phyloP scores from a whole-genome alignment of 371 early-diverging fungal species.

The Syncephalastrum contaminatum region DNA sequence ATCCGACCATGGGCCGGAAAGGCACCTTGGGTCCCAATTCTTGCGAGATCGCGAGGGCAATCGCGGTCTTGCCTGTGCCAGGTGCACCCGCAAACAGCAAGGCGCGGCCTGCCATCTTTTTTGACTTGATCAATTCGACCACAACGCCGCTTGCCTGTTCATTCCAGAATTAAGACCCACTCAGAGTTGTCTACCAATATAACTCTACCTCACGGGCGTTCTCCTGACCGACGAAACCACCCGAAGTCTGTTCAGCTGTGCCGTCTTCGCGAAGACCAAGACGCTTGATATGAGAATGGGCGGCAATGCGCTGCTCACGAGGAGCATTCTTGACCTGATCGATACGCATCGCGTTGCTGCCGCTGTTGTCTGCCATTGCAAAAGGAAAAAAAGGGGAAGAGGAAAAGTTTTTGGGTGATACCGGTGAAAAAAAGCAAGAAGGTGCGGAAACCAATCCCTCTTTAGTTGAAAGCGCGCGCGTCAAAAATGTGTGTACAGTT shows the following conservation, averaged over 20 bases:
- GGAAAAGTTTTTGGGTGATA: too few species aligned
- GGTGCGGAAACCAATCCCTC: too few species aligned
- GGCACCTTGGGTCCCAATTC: slow-evolving; percentile 97
- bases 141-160: slow-evolving; percentile 87
- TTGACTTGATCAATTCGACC: slow-evolving; percentile 91
- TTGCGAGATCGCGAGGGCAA: slow-evolving; percentile 93
- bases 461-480: too few species aligned
- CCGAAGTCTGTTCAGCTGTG: slow-evolving; percentile 79
- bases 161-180: not conserved
- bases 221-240: slow-evolving; percentile 97
- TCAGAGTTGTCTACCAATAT: not conserved
- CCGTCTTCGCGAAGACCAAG: slow-evolving; percentile 87
- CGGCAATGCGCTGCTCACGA: slow-evolving; percentile 90
- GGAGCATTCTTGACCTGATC: slow-evolving; percentile 79
- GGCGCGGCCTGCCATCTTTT: slow-evolving; percentile 97
- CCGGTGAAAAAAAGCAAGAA: too few species aligned
- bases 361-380: too few species aligned
- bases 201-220: slow-evolving; percentile 86
- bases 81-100: slow-evolving; percentile 96
- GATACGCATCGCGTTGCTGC: slow-evolving; percentile 67
- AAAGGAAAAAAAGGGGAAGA: too few species aligned
- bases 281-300: slow-evolving; percentile 96
- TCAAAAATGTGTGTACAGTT: too few species aligned
- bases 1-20: slow-evolving; percentile 98
- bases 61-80: slow-evolving; percentile 95